Evolutionary conservation across 2,329 filamentous ascomycete genomes (phyloP).

Genomic region (Trichoderma breve): DNA sequence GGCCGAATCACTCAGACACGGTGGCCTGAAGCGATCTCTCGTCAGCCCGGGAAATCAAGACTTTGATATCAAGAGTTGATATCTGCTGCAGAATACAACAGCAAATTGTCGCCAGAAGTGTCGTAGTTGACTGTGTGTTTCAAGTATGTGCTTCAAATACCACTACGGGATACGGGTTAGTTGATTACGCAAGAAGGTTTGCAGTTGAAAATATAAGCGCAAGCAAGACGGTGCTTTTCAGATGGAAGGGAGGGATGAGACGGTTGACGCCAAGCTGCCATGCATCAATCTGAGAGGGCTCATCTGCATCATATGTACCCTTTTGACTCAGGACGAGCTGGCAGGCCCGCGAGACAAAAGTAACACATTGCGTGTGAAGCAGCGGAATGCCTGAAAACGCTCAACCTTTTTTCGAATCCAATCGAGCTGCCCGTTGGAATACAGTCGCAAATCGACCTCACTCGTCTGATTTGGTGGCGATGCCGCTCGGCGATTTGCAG

Average conservation of each 20-base stretch:
- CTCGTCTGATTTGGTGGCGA: not conserved
- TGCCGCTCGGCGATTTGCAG: slow-evolving; percentile 36
- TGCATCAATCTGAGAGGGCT: slow-evolving; percentile 27
- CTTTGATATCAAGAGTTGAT: not conserved
- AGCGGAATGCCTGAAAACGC: slow-evolving; percentile 24
- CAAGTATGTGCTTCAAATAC: not conserved
- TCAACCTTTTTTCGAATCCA: slow-evolving; percentile 27
- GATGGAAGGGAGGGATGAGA: not conserved
- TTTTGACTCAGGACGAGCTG: slow-evolving; percentile 19
- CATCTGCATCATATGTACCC: not conserved
- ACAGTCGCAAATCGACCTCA: not conserved
- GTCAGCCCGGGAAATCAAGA: not conserved
- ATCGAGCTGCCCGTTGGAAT: slow-evolving; percentile 29
- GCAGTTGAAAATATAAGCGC: not conserved
- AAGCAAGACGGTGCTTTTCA: not conserved
- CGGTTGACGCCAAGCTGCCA: slow-evolving; percentile 2
- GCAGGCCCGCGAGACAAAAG: slow-evolving; percentile 25
- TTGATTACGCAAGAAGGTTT: not conserved
- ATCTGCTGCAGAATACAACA: not conserved
- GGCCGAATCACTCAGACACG: slow-evolving; percentile 16
- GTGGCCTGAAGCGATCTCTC: slow-evolving; percentile 14
- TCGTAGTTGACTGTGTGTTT: not conserved
- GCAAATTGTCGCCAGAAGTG: not conserved
- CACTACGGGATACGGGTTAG: slow-evolving; percentile 4
- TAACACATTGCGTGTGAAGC: slow-evolving; percentile 8